These are phyloP conservation scores for Clavispora phyllophila DNA, from an alignment of 805 yeast species.

Conservation along the genomic window DNA sequence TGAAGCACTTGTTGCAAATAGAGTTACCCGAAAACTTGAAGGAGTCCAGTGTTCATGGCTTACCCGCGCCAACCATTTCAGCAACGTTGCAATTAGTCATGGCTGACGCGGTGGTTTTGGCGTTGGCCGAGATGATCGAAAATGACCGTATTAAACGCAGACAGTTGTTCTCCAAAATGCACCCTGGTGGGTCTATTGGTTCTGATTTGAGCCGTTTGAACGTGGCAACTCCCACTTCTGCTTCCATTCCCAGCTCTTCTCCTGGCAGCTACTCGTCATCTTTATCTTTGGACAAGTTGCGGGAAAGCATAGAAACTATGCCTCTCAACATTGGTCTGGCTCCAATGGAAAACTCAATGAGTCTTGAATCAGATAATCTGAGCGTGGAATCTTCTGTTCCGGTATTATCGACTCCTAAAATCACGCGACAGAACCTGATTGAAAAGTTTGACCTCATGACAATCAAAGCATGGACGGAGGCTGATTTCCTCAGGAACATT, in stretches of 20 bases:
- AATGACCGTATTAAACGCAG: conserved; percentile 51
- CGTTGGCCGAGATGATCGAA: conserved; percentile 64
- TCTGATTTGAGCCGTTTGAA: conserved; percentile 34
- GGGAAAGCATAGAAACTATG: not conserved
- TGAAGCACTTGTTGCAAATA: conserved; percentile 52
- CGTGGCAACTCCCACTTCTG: conserved; percentile 8
- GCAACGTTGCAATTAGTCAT: conserved; percentile 71
- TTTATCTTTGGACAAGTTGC: conserved; percentile 14
- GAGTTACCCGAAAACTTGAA: conserved; percentile 52
- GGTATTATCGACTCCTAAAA: not conserved
- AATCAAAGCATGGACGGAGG: conserved; percentile 10
- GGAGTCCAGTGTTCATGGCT: conserved; percentile 65
- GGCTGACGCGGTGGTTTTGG: conserved; percentile 74
- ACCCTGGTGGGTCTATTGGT: conserved; percentile 93
- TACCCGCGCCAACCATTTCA: conserved; percentile 85
- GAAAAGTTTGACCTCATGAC: not conserved
- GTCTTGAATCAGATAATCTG: not conserved
- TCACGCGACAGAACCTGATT: not conserved
- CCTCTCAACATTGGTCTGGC: not conserved
- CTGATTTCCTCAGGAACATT: conserved; percentile 8
- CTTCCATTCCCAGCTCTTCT: conserved; percentile 2
- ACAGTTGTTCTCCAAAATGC: conserved; percentile 60
- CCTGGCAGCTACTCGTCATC: conserved; percentile 14
- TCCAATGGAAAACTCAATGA: too few relatives aligned
- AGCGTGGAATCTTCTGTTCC: not conserved